Evolutionary conservation across 352 stramenopile species (phyloP), one percentile per base, ranked within the genome.

Genomic region (Pythium myriotylum): DNA sequence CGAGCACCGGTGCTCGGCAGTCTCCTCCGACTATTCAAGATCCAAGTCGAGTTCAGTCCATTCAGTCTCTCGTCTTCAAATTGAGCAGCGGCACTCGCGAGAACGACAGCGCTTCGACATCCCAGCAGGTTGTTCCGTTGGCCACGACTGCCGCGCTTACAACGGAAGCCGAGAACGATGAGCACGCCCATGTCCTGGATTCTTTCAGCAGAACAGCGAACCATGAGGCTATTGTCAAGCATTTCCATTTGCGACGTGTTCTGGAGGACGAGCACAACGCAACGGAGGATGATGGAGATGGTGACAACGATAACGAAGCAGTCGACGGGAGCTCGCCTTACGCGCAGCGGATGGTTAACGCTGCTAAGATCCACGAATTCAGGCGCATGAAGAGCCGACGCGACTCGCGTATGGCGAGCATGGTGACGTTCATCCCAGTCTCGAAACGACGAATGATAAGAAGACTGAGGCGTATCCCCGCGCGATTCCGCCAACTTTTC

Each of bases 331-430:
- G 23, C 33, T 55, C 53, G 14, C 53, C 50, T 2, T 57, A 62
- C 33, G 48, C 54, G 3, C 54, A 69, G 49, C 62, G 62, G 4
- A 64, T 69, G 54, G 52, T 70, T n/a, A 61, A 65, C 6, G 62
- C 55, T 24, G 62, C 62, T 16, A 64, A 59, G 23, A 69, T 69
- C 26, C 62, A 54, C 37, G 62, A 69, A 22, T 69, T 69, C 41
- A 54, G 62, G 4, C 52, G 53, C 26, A 39, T 45, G 16, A 55
- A 57, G 16, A 67, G 42, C 33, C 59, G 59, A 17, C 59, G 43
- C 12, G 59, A 61, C 9, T 68, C 61, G 3, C 20, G 2, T 9
- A 62, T 59, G 20, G 8, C 40, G 1, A 67, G 43, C 27, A 37
- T 67, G 24, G 10, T 45, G 2, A 35, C 54, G 17, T 29, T 67